Percentiles rank a stretch among this genome's conserved stretches.
Evolutionary conservation across 495 filamentous ascomycete genomes (phyloP).

Genomic region (Melanomma pulvis-pyrius): DNA sequence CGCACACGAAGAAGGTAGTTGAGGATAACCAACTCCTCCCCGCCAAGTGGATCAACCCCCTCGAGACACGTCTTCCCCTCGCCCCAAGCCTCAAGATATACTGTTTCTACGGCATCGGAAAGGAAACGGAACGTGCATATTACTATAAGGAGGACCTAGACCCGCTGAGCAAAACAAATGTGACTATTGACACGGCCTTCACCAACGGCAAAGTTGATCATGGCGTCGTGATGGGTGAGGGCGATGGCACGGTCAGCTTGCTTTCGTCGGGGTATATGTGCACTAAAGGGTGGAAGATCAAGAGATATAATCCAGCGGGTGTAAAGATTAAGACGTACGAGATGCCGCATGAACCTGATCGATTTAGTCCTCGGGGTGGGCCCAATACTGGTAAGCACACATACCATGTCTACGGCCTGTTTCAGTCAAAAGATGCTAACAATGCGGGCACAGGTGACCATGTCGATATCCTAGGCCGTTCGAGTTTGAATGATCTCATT

Average conservation of each 20-base stretch:
- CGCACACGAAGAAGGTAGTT: constrained; percentile 77
- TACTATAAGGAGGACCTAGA: constrained; percentile 79
- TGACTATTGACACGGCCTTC: constrained; percentile 84
- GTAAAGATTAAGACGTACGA: constrained; percentile 82
- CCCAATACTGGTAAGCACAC: constrained; percentile 75
- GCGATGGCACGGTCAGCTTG: constrained; percentile 91
- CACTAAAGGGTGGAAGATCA: constrained; percentile 88
- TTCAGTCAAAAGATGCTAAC: neutral
- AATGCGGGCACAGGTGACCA: constrained; percentile 66
- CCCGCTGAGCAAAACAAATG: constrained; percentile 68
- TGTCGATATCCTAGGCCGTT: constrained; percentile 90
- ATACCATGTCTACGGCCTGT: neutral
- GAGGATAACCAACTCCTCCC: constrained; percentile 82
- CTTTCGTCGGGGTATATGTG: constrained; percentile 95
- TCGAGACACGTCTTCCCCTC: constrained; percentile 84
- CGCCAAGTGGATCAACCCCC: constrained; percentile 90
- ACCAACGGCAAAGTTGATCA: constrained; percentile 72
- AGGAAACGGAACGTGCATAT: constrained; percentile 87
- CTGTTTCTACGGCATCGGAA: constrained; percentile 94
- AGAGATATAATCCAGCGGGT: constrained; percentile 87
- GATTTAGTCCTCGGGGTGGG: constrained; percentile 87
- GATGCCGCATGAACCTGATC: constrained; percentile 94
- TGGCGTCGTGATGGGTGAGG: constrained; percentile 90
- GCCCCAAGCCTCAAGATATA: constrained; percentile 94
- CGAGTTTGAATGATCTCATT: constrained; percentile 88